These are phyloP conservation scores for Moniliella sp. DNA, from an alignment of 1,284 basidiomycete genomes.

Conservation along the genomic window DNA sequence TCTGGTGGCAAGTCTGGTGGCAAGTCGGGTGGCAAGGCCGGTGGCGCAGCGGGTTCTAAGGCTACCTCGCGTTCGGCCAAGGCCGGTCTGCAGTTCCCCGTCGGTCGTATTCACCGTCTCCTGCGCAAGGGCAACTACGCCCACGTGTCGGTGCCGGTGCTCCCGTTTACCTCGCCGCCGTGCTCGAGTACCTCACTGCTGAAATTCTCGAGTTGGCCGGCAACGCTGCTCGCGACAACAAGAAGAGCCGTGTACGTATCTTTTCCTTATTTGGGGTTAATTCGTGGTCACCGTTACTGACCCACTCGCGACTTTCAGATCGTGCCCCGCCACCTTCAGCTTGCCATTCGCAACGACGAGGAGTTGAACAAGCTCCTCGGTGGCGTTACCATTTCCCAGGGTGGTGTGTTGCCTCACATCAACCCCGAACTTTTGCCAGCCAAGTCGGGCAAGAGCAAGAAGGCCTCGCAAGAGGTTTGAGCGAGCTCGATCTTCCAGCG, in stretches of 20 bases:
- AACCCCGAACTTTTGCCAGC: slow-evolving; percentile 48
- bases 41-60: slow-evolving; percentile 37
- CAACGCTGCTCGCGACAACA: slow-evolving; percentile 49
- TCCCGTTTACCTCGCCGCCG: slow-evolving; percentile 64
- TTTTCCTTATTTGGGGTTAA: too few relatives aligned
- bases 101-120: slow-evolving; percentile 67
- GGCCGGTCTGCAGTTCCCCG: slow-evolving; percentile 49
- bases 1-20: too few relatives aligned
- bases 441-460: slow-evolving; percentile 43
- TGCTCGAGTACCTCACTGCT: slow-evolving; percentile 61
- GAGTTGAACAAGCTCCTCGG: slow-evolving; percentile 53
- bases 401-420: slow-evolving; percentile 43
- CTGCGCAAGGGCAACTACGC: slow-evolving; percentile 67
- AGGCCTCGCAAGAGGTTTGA: slow-evolving; percentile 33
- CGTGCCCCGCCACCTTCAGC: slow-evolving; percentile 67
- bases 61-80: slow-evolving; percentile 55
- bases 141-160: slow-evolving; percentile 51
- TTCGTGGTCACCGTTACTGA: too few relatives aligned
- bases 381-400: slow-evolving; percentile 66
- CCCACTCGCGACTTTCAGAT: too few relatives aligned
- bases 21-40: slow-evolving; percentile 36
- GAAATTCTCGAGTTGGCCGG: slow-evolving; percentile 73
- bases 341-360: slow-evolving; percentile 50
- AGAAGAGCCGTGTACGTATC: slow-evolving; percentile 71
- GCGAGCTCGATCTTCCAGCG: too few relatives aligned